phyloP scores from a whole-genome alignment of 2,329 filamentous ascomycete species.

The Neurospora sp. region DNA sequence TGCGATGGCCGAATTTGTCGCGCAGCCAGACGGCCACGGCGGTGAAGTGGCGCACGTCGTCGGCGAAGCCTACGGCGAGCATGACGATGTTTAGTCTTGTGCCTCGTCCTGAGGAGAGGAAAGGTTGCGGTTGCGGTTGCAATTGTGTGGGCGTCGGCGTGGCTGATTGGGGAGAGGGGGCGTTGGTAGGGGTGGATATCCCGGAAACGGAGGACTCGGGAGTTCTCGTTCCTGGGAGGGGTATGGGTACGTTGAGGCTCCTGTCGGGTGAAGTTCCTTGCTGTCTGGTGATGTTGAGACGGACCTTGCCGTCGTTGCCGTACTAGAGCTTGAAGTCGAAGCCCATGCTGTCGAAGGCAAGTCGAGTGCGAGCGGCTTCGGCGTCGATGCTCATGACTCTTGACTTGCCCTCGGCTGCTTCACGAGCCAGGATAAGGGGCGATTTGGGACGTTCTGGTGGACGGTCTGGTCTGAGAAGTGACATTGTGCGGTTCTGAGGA shows the following conservation, averaged over 20 bases:
- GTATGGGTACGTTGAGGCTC: background rate
- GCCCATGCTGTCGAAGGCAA: background rate
- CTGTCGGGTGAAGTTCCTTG: background rate
- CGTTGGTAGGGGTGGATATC: background rate
- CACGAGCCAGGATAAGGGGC: background rate
- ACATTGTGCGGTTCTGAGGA: background rate
- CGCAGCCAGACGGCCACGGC: background rate
- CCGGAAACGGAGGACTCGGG: background rate
- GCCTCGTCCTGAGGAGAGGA: background rate
- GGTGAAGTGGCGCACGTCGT: background rate
- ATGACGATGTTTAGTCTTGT: background rate
- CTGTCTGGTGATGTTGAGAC: background rate
- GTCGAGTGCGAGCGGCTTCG: background rate
- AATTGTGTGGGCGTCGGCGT: background rate
- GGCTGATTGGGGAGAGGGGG: background rate
- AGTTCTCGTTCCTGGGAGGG: background rate
- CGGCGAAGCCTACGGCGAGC: background rate
- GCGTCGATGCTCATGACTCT: background rate
- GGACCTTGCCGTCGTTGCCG: background rate
- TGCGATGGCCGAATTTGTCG: background rate
- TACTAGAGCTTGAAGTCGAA: background rate
- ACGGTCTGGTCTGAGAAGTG: background rate
- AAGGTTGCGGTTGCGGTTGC: background rate
- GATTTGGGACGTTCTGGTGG: background rate
- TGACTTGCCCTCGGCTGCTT: background rate